A percentile compares a stretch with the other conserved stretches of the same genome.
These are phyloP conservation scores for Boletus tomentosulus DNA, from an alignment of 768 basidiomycete genomes.

Conservation along the genomic window DNA sequence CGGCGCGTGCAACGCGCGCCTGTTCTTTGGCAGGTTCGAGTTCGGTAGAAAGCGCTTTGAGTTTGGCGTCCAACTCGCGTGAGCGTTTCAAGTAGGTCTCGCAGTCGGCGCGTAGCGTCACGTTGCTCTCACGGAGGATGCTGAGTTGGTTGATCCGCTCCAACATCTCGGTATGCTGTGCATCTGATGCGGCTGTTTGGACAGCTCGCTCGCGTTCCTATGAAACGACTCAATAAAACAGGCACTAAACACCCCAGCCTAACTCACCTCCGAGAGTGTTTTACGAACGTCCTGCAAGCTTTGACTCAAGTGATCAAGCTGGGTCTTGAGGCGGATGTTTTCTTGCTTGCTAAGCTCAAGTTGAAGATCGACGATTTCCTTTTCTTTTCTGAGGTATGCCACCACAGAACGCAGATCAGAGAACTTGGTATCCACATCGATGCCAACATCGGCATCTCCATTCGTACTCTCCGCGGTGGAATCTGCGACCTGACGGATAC, in stretches of 20 bases:
- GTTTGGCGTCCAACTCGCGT: conserved; percentile 59
- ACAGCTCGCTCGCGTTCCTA: conserved; percentile 82
- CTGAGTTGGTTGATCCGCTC: conserved; percentile 86
- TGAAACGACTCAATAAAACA: conserved; percentile 1
- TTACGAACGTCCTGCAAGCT: conserved; percentile 66
- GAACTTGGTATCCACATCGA: conserved; percentile 58
- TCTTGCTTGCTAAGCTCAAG: conserved; percentile 78
- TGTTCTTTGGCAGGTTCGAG: conserved; percentile 76
- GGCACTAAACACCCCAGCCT: neutral
- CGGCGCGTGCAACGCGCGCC: conserved; percentile 60
- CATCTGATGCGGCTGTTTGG: conserved; percentile 63
- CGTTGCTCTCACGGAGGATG: conserved; percentile 83
- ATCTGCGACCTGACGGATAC: conserved; percentile 70
- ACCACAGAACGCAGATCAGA: conserved; percentile 76
- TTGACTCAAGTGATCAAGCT: conserved; percentile 70
- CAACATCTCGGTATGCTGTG: conserved; percentile 79
- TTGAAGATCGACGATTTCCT: conserved; percentile 88
- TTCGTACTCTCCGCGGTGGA: conserved; percentile 38
- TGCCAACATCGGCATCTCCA: conserved; percentile 43
- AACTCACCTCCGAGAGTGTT: conserved; percentile 64
- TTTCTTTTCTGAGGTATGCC: conserved; percentile 81
- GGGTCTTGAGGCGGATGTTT: conserved; percentile 64
- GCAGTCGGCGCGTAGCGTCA: conserved; percentile 73
- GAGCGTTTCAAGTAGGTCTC: conserved; percentile 68
- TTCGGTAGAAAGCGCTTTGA: conserved; percentile 54